These are phyloP conservation scores for Coniochaeta ligniaria DNA, from an alignment of 2,329 filamentous ascomycete genomes.

Conservation along the genomic window DNA sequence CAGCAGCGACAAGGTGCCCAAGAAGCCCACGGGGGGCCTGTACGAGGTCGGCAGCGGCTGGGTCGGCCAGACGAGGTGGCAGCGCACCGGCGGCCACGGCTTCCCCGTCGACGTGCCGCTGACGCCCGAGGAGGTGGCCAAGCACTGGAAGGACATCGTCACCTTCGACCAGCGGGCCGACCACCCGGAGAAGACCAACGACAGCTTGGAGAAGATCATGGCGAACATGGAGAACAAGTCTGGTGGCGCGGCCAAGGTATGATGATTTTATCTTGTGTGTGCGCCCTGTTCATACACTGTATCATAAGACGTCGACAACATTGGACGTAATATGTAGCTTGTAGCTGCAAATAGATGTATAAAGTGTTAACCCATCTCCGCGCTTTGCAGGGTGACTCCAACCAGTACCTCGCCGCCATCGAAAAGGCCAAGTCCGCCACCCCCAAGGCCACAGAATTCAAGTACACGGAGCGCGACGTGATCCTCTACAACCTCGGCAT, in stretches of 20 bases:
- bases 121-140: conserved; percentile 75
- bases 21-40: conserved; percentile 74
- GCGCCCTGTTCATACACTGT: not conserved
- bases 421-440: conserved; percentile 66
- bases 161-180: conserved; percentile 86
- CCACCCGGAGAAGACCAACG: conserved; percentile 71
- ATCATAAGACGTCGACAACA: not conserved
- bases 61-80: conserved; percentile 89
- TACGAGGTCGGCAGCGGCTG: conserved; percentile 96
- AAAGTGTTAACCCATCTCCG: not conserved
- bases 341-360: conserved; percentile 7
- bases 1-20: conserved; percentile 75
- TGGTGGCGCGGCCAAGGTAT: conserved; percentile 49
- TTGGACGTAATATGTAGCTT: not conserved
- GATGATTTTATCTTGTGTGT: conserved; percentile 20
- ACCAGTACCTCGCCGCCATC: conserved; percentile 68
- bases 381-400: conserved; percentile 21
- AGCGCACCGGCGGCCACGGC: conserved; percentile 79
- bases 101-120: conserved; percentile 83
- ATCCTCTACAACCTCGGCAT: conserved; percentile 95
- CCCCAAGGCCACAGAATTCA: conserved; percentile 65
- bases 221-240: conserved; percentile 79
- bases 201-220: conserved; percentile 68
- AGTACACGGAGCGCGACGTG: conserved; percentile 77
- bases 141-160: conserved; percentile 70